Percentiles rank a stretch among this genome's conserved stretches.
Evolutionary conservation across 1,284 basidiomycete genomes (phyloP).

Genomic region (Malassezia obtusa): DNA sequence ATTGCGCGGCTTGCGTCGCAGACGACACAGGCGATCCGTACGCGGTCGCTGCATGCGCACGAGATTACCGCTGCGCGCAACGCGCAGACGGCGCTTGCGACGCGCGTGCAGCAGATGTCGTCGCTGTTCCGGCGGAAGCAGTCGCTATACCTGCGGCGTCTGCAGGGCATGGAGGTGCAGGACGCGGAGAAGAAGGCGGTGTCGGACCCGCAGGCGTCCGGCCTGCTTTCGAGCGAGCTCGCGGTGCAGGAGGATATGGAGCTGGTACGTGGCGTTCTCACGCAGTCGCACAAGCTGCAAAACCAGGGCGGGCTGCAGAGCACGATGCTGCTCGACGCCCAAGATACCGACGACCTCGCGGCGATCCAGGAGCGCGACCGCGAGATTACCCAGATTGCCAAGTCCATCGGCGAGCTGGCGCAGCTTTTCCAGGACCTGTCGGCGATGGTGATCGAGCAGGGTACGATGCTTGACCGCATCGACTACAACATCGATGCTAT

Average conservation of each 20-base stretch:
- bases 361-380: conserved; percentile 50
- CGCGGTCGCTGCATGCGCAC: conserved; percentile 21
- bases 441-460: conserved; percentile 90
- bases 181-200: conserved; percentile 28
- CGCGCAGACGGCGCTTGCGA: conserved; percentile 89
- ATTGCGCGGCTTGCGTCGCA: conserved; percentile 29
- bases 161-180: conserved; percentile 54
- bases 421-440: conserved; percentile 93
- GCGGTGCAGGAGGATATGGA: conserved; percentile 42
- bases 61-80: conserved; percentile 63
- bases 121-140: conserved; percentile 95
- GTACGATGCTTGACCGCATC: conserved; percentile 86
- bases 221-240: conserved; percentile 25
- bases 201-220: conserved; percentile 10
- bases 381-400: conserved; percentile 82
- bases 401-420: conserved; percentile 78
- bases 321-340: conserved; percentile 18
- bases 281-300: neutral
- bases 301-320: neutral
- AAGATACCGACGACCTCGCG: conserved; percentile 9
- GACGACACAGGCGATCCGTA: conserved; percentile 49
- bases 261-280: conserved; percentile 13
- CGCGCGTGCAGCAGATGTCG: conserved; percentile 83
- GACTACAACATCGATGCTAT: conserved; percentile 97
- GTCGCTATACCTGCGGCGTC: conserved; percentile 85